phyloP scores from a whole-genome alignment of 495 filamentous ascomycete genomes.

The Lasiosphaeris hirsuta region DNA sequence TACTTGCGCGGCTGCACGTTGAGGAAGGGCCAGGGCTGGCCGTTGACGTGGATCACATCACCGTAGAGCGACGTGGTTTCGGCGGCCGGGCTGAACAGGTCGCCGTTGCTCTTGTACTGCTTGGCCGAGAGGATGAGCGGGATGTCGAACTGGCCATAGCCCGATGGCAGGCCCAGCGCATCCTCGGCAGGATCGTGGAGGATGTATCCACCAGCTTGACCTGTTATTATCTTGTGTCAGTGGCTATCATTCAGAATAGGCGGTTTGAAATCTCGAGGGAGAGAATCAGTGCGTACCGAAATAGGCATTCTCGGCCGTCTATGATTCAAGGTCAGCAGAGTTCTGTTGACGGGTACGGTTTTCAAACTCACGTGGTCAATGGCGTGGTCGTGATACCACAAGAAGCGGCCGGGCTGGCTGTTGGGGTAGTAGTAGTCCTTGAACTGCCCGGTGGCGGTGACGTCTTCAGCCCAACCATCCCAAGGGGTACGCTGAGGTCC shows the following conservation, averaged over 20 bases:
- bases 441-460: slow-evolving; percentile 46
- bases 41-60: slow-evolving; percentile 56
- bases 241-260: neutral
- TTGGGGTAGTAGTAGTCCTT: slow-evolving; percentile 63
- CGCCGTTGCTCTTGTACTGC: slow-evolving; percentile 46
- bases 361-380: slow-evolving; percentile 19
- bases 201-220: slow-evolving; percentile 48
- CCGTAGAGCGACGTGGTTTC: slow-evolving; percentile 49
- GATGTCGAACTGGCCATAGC: slow-evolving; percentile 49
- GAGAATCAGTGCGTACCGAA: slow-evolving; percentile 24
- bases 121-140: slow-evolving; percentile 49
- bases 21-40: slow-evolving; percentile 53
- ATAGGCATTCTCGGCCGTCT: slow-evolving; percentile 53
- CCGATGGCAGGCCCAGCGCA: slow-evolving; percentile 42
- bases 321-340: neutral
- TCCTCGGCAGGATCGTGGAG: slow-evolving; percentile 45
- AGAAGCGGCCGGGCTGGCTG: slow-evolving; percentile 42
- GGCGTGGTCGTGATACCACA: slow-evolving; percentile 62
- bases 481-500: slow-evolving; percentile 22
- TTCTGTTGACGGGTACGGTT: neutral
- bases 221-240: neutral
- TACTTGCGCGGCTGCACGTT: slow-evolving; percentile 57
- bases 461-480: slow-evolving; percentile 58
- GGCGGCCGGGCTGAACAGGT: slow-evolving; percentile 34
- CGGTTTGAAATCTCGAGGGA: neutral